A percentile compares a stretch with the other conserved stretches of the same genome.
phyloP scores from a whole-genome alignment of 2,329 filamentous ascomycete species.

The Fusarium nelsonii region DNA sequence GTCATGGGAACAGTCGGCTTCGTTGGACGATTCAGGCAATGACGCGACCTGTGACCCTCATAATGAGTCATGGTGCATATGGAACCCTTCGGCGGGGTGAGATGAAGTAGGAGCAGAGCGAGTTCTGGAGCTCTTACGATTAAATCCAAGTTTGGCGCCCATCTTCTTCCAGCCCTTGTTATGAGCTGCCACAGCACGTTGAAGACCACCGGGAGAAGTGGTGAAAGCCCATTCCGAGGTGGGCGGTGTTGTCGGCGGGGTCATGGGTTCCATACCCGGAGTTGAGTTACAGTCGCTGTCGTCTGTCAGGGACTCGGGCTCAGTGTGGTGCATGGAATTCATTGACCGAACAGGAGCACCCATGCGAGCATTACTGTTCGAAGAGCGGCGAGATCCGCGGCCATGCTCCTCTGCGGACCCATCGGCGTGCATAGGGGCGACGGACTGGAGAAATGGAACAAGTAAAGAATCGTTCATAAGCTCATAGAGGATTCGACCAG shows the following conservation, averaged over 20 bases:
- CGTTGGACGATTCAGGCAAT: conserved; percentile 56
- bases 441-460: conserved; percentile 86
- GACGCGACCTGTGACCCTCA: conserved; percentile 71
- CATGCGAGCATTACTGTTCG: conserved; percentile 52
- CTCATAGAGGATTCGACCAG: conserved; percentile 90
- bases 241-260: conserved; percentile 79
- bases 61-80: conserved; percentile 58
- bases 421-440: conserved; percentile 57
- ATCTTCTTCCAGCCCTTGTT: conserved; percentile 75
- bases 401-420: conserved; percentile 53
- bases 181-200: conserved; percentile 66
- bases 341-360: conserved; percentile 50
- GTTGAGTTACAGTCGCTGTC: conserved; percentile 74
- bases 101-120: conserved; percentile 60
- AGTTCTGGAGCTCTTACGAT: conserved; percentile 63
- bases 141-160: conserved; percentile 70
- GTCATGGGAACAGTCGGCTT: conserved; percentile 40
- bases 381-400: conserved; percentile 60
- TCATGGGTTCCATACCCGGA: conserved; percentile 72
- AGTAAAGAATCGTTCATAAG: conserved; percentile 98
- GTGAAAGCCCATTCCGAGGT: conserved; percentile 68
- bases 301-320: conserved; percentile 69
- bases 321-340: conserved; percentile 60
- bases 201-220: conserved; percentile 65
- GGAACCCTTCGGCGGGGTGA: conserved; percentile 53